Evolutionary conservation across 495 filamentous ascomycete genomes (phyloP), one percentile per base, ranked within the genome.

Genomic region (Friedmanniomyces simplex): DNA sequence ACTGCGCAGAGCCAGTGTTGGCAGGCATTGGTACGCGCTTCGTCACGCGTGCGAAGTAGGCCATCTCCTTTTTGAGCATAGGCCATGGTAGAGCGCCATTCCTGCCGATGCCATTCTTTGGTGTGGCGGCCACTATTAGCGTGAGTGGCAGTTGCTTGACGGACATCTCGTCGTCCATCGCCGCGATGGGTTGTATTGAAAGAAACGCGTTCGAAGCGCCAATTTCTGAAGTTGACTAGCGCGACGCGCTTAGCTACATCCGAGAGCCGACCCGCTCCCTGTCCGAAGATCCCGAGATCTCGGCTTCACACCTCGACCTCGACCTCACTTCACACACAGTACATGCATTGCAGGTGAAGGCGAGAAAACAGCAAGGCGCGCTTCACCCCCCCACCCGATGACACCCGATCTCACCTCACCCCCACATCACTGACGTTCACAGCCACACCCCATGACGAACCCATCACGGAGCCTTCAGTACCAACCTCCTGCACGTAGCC

Each of bases 21-120:
- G 61, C 42, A 2, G 20, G 34, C 0, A 70, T 70, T 43, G 50
- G 75, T 54, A 68, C 42, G 13, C 88, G 85, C 58, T 87, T 88
- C 3, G 93, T 96, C 7, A 93, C 84, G 50, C 91, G 84, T 21
- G 89, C 88, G 67, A 98, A 98, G 73, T 95, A 96, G 37, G 78
- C 80, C 88, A 98, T 94, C 72, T 98, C 93, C 37, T 81, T 74
- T 69, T 85, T 88, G 14, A 97, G 81, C 24, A 81, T 80, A 0
- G 85, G 89, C 93, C 93, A 98, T 30, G 93, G 93, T 26, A 98
- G 80, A 14, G 77, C 78, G 55, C 88, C 88, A 50, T 78, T 77
- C 55, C 78, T 77, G 55, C 93, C 93, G 69, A 97, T 97, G 65
- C 91, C 93, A 72, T 95, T 87, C 60, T 76, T 76, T 39, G 78